A percentile compares a stretch with the other conserved stretches of the same genome.
Evolutionary conservation across 805 yeast species (phyloP).

Genomic region (Hemisphaericaspora nanyangensis): DNA sequence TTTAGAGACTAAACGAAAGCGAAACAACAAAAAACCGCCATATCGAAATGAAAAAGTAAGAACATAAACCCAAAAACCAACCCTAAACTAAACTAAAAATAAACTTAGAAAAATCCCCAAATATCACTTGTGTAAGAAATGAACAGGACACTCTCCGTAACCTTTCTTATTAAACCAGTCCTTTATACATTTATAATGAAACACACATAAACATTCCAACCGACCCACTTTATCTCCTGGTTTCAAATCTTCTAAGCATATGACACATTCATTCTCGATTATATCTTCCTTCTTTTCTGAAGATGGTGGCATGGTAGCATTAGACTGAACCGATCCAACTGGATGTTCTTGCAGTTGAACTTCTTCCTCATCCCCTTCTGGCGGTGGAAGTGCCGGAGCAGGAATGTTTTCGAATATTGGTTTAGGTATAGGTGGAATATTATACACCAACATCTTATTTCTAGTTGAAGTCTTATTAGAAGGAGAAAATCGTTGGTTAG

Average conservation of each 20-base stretch:
- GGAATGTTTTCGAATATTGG: constrained; percentile 34
- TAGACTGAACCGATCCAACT: constrained; percentile 20
- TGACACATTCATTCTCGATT: constrained; percentile 77
- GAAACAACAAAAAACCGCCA: neutral
- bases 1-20: too few species aligned
- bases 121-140: constrained; percentile 39
- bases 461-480: constrained; percentile 28
- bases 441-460: constrained; percentile 85
- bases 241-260: constrained; percentile 83
- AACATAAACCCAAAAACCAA: too few species aligned
- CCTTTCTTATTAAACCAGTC: constrained; percentile 89
- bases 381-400: constrained; percentile 2
- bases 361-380: constrained; percentile 1
- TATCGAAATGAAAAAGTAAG: too few species aligned
- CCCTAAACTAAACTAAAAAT: too few species aligned
- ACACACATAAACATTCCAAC: constrained; percentile 89
- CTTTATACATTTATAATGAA: constrained; percentile 86
- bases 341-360: neutral
- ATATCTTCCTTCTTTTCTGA: constrained; percentile 15
- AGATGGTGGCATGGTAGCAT: constrained; percentile 14
- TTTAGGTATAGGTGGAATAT: constrained; percentile 44
- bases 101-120: too few species aligned
- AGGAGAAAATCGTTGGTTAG: constrained; percentile 38
- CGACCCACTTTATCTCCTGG: constrained; percentile 91
- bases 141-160: constrained; percentile 84